phyloP scores from a whole-genome alignment of 2,329 filamentous ascomycete genomes.

The Claviceps sp. region DNA sequence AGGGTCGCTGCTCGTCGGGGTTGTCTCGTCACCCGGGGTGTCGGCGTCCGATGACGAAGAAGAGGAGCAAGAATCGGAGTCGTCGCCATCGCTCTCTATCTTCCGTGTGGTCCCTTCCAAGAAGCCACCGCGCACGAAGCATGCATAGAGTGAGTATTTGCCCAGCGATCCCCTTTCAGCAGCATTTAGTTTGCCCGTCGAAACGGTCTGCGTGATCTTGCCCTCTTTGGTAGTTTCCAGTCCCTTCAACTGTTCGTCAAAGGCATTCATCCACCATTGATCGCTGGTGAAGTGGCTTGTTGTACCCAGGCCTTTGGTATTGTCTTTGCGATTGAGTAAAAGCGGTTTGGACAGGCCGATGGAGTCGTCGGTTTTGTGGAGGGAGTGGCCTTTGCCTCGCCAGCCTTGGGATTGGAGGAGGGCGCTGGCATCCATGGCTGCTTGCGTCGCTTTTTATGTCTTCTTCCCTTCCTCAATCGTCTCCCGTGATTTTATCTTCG shows the following conservation, averaged over 20 bases:
- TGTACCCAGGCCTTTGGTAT: constrained; percentile 69
- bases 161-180: constrained; percentile 37
- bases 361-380: constrained; percentile 59
- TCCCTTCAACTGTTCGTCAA: constrained; percentile 77
- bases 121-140: constrained; percentile 71
- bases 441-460: background rate
- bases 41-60: constrained; percentile 10
- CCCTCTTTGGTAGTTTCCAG: constrained; percentile 51
- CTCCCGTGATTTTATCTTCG: no score
- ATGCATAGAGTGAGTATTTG: constrained; percentile 61
- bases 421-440: constrained; percentile 66
- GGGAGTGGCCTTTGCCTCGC: constrained; percentile 76
- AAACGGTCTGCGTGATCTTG: constrained; percentile 41
- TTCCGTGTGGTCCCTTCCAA: constrained; percentile 54
- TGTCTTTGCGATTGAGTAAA: constrained; percentile 68
- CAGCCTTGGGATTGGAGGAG: constrained; percentile 80
- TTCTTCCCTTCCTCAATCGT: background rate
- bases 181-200: constrained; percentile 39
- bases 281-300: constrained; percentile 57
- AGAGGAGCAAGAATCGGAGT: constrained; percentile 2
- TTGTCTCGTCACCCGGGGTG: constrained; percentile 16
- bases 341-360: constrained; percentile 75
- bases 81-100: constrained; percentile 11
- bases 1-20: constrained; percentile 9
- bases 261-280: constrained; percentile 95